These are phyloP conservation scores for Aaosphaeria arxii DNA, from an alignment of 2,329 filamentous ascomycete species.

Conservation along the genomic window DNA sequence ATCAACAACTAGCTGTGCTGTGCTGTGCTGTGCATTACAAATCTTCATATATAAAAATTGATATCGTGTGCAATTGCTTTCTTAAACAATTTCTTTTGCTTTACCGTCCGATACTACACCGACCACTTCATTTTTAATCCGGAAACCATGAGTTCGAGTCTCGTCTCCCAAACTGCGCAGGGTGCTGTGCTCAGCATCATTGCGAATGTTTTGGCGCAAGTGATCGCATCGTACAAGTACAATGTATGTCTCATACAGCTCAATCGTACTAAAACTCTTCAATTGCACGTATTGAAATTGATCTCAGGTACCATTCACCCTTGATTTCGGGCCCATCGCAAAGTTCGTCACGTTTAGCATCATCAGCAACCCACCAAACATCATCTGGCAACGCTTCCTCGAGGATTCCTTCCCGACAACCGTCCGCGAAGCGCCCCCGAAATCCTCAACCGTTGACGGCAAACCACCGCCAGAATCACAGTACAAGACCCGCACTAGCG, in stretches of 20 bases:
- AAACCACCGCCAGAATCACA: slow-evolving; percentile 20
- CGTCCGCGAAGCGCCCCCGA: slow-evolving; percentile 31
- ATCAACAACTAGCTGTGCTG: too few relatives aligned
- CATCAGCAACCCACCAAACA: slow-evolving; percentile 77
- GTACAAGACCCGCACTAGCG: slow-evolving; percentile 42
- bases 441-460: slow-evolving; percentile 25
- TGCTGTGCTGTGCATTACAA: too few relatives aligned
- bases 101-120: background rate
- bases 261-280: too few relatives aligned
- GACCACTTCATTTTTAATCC: too few relatives aligned
- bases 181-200: slow-evolving; percentile 62
- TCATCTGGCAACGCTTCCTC: slow-evolving; percentile 78
- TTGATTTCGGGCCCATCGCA: slow-evolving; percentile 67
- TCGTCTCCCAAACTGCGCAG: slow-evolving; percentile 51
- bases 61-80: too few relatives aligned
- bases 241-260: slow-evolving; percentile 46
- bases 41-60: too few relatives aligned
- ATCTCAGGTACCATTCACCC: slow-evolving; percentile 53
- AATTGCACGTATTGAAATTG: background rate
- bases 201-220: slow-evolving; percentile 73
- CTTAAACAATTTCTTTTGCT: background rate
- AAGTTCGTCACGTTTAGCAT: slow-evolving; percentile 75
- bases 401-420: slow-evolving; percentile 69
- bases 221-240: slow-evolving; percentile 60
- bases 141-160: slow-evolving; percentile 23